Base-by-base conservation (phyloP, 352 stramenopile species). In the Phytophthora quininea region DNA sequence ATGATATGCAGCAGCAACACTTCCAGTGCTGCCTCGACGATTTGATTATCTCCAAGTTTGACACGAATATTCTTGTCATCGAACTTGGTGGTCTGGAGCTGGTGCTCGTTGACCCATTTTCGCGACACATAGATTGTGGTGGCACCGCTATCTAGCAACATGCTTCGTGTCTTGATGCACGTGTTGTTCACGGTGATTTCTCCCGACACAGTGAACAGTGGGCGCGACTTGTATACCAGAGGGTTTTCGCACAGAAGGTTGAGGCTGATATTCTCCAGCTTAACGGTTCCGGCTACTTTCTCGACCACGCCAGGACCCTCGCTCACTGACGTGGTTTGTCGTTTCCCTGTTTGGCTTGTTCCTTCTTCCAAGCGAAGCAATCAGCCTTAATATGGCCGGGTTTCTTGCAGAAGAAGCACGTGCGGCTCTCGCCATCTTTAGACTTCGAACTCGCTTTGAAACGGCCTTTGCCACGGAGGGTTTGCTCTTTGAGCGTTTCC, bases 321-420 rank as follows among this genome's bases (percentile, higher is more conserved):
- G 35, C 54, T 56, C 52, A 66, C 49, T 66, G 38, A 46, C 50
- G 58, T 66, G 58, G 50, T 47, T 54, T 14, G 7, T 51, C 54
- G 54, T 69, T 64, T 69, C 62, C 47, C 62, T 69, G 54, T 45
- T 64, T 52, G 24, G 5, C 27, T 46, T 58, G 15, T 30, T 64
- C 27, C n/a, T 69, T 54, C 58, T 54, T 62, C 38, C 48, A 63
- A 3, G 24, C 35, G n/a, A 47, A 58, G 47, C 31, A 55, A 31
- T 55, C 35, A 12, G 32, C 37, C 56, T 63, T 63, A n/a, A 63
- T 27, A 32, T 63, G 54, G 19, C 47, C 53, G 1, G 53, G 53
- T 19, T 68, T 63, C n/a, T 68, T 54, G 29, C 61, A 68, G 35
- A 47, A 63, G 53, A 38, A 55, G 33, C 53, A 63, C 4, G 35